Evolutionary conservation across 2,329 filamentous ascomycete genomes (phyloP), one percentile per base, ranked within the genome.

Genomic region (Aspergillus calidoustus): DNA sequence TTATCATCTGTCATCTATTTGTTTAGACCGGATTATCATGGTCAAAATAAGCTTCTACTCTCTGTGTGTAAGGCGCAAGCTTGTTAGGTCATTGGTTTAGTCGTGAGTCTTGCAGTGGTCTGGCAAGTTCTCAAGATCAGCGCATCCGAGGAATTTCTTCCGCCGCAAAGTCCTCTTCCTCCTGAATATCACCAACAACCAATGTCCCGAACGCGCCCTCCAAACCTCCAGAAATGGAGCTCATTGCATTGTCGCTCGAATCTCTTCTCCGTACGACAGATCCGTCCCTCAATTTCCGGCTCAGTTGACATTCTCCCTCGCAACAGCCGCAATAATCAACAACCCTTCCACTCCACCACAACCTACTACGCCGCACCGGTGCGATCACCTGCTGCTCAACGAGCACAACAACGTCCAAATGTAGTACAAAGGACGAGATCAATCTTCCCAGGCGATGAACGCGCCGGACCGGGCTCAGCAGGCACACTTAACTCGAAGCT

Each of bases 1-100:
- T 76, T 76, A 76, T 74, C 57, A 74, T 72, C 62, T 76, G 76
- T 74, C 57, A 74, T 72, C 62, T 67, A 59, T 61, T 67, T 60
- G 55, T 64, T 57, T 67, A 64, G 63, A 69, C 65, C 64, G 61
- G 66, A 60, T 66, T 54, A 63, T 60, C 55, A 57, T 49, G 58
- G 60, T 50, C 25, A 60, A 41, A 56, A 44, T 55, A 44, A 62
- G 31, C 28, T 34, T 49, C 34, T 64, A 52, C 19, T 28, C 38
- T 51, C 15, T 60, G 41, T 19, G 19, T 56, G 15, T 44, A 41
- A 41, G 34, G 15, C 6, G 34, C 4, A 13, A 41, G 2, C 34
- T 5, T 41, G 34, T 41, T 41, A 15, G 34, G 11, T 41, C 34
- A 15, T 41, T 41, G 9, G 34, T 15, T 41, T 41, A 3, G 34